phyloP scores from a whole-genome alignment of 345 rosid species.

The Salix udensis region DNA sequence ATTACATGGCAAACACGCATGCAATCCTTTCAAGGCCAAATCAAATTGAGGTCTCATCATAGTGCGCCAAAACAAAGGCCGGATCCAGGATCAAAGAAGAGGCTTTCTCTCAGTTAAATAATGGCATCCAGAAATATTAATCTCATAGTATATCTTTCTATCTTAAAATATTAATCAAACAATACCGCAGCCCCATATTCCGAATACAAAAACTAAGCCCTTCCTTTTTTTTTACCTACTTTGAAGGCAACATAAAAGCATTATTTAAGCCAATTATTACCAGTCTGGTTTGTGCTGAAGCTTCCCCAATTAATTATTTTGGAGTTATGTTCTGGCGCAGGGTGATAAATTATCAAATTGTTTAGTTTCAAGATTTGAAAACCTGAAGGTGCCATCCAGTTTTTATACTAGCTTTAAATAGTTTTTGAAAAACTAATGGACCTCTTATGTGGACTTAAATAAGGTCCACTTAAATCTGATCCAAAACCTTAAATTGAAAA shows the following conservation, averaged over 20 bases:
- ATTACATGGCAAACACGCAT: conserved; percentile 87
- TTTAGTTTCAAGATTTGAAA: not conserved
- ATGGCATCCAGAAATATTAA: conserved; percentile 53
- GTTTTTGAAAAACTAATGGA: too few species aligned
- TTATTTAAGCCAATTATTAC: not conserved
- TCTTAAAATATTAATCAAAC: too few species aligned
- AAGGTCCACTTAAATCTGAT: too few species aligned
- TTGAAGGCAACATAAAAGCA: not conserved
- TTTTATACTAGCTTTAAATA: too few species aligned
- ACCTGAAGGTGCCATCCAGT: not conserved
- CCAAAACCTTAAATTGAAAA: too few species aligned
- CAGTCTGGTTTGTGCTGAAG: not conserved
- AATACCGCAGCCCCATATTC: too few species aligned
- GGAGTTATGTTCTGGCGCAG: too few species aligned
- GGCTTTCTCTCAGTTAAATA: conserved; percentile 57
- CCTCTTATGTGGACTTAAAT: too few species aligned
- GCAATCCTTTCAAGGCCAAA: conserved; percentile 71
- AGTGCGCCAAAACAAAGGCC: conserved; percentile 95
- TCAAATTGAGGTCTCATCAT: conserved; percentile 63
- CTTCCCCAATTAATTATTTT: not conserved
- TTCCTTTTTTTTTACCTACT: not conserved
- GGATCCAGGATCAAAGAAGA: conserved; percentile 42
- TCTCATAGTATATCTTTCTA: too few species aligned
- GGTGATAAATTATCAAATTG: too few species aligned
- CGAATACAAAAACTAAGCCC: not conserved